Evolutionary conservation across 2,329 filamentous ascomycete species (phyloP).

Genomic region (Trichoderma sp.): DNA sequence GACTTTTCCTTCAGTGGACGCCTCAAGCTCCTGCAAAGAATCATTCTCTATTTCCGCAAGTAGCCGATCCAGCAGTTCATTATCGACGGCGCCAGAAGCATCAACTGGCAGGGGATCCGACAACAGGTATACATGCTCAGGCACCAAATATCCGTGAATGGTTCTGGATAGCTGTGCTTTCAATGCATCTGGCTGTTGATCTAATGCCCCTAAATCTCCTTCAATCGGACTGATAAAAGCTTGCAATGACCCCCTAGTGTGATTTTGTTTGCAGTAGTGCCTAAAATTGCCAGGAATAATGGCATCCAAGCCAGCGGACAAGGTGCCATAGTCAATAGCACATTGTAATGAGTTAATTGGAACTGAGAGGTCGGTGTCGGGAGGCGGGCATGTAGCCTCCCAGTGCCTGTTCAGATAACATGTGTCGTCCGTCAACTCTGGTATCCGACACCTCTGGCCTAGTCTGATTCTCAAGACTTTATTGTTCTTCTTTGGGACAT

Average conservation of each 20-base stretch:
- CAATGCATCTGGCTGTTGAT: conserved; percentile 26
- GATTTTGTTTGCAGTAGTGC: conserved; percentile 26
- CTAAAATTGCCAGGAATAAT: conserved; percentile 28
- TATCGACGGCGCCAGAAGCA: conserved; percentile 38
- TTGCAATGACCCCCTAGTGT: conserved; percentile 25
- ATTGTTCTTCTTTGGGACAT: conserved; percentile 57
- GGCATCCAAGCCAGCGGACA: conserved; percentile 33
- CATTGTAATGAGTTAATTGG: conserved; percentile 43
- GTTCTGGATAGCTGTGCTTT: conserved; percentile 24
- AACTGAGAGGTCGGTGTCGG: conserved; percentile 48
- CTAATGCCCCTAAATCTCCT: background rate
- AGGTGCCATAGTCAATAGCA: conserved; percentile 34
- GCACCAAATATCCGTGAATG: conserved; percentile 43
- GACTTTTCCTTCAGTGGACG: conserved; percentile 42
- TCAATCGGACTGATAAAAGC: conserved; percentile 32
- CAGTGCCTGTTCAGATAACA: conserved; percentile 50
- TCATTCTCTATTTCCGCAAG: conserved; percentile 33
- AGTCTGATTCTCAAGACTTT: conserved; percentile 59
- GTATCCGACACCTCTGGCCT: conserved; percentile 49
- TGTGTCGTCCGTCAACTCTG: conserved; percentile 47
- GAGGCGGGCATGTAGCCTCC: conserved; percentile 51
- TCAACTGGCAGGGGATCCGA: conserved; percentile 39
- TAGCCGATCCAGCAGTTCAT: conserved; percentile 39
- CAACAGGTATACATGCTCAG: conserved; percentile 40
- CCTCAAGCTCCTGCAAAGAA: conserved; percentile 30